A percentile compares a stretch with the other conserved stretches of the same genome.
Conservation (phyloP, 176 grass and related monocot species). For the Bonia amplexicaulis region DNA sequence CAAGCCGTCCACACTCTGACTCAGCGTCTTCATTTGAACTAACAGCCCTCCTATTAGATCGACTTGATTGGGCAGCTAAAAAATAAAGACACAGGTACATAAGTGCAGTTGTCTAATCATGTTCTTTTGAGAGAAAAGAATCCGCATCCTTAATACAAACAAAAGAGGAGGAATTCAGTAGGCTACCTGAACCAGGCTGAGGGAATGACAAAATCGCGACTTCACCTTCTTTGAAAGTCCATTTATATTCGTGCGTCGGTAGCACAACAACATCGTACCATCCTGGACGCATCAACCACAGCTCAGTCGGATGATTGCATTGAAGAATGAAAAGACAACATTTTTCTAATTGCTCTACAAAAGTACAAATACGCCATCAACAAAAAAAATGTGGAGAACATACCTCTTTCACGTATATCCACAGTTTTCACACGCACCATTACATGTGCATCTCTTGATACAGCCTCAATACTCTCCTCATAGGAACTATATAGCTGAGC, state of each 20-base stretch:
- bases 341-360: background rate
- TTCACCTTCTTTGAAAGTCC: conserved; percentile 99
- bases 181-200: conserved; percentile 73
- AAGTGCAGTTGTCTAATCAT: background rate
- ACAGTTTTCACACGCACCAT: conserved; percentile 72
- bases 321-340: background rate
- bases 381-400: background rate
- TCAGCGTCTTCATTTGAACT: conserved; percentile 61
- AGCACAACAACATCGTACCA: conserved; percentile 92
- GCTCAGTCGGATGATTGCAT: conserved; percentile 3
- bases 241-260: conserved; percentile 79
- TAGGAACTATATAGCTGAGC: conserved; percentile 93
- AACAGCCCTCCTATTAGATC: conserved; percentile 52
- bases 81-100: conserved; percentile 24
- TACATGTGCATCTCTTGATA: conserved; percentile 74
- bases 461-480: conserved; percentile 79
- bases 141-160: conserved; percentile 1
- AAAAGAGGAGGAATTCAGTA: background rate
- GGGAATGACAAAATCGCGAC: conserved; percentile 80
- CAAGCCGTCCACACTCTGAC: conserved; percentile 53
- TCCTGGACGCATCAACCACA: conserved; percentile 50
- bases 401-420: conserved; percentile 96
- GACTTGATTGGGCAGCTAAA: conserved; percentile 59
- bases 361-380: background rate
- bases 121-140: background rate